Base-by-base conservation (phyloP, 2,329 filamentous ascomycete genomes). In the Nannizziopsis barbatae region DNA sequence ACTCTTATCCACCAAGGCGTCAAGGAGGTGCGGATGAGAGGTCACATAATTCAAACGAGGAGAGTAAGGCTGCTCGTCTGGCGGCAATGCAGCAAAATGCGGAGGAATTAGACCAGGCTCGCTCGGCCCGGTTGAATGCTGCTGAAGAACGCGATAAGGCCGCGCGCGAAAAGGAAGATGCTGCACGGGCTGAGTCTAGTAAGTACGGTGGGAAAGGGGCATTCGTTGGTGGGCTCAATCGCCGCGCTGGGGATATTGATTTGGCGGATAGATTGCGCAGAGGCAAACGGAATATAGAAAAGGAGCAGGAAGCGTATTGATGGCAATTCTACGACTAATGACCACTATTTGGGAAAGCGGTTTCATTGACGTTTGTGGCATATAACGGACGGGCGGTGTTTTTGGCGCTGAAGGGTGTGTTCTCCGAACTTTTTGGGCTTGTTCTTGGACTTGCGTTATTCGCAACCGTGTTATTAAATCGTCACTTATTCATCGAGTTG, bases 61-160 rank as follows among this genome's bases (percentile, higher is more conserved):
- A 77, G 17, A 80, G 83, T 53, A 73, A 74, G n/a, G 79, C 80
- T 10, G 74, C 75, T 17, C 84, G 79, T 61, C 64, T 86, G 20
- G 81, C 80, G 9, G 80, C 78, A 2, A 86, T 86, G 83, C 83
- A 85, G 62, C 73, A 76, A 15, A 79, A 79, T 20, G 83, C 83
- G 4, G 75, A 74, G 1, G 76, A 82, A 4, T 70, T 92, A 30
- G 83, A 89, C 56, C 62, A 71, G 15, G 79, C 83, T 55, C 79
- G 86, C 27, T 75, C 77, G 53, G 73, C 74, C 49, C 76, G 86
- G 15, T 67, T 92, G 5, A 76, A 77, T 0, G 77, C 76, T 1
- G 65, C 86, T 12, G 82, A 79, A 33, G 77, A 79, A 55, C 74
- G 73, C 49, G 86, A 92, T 55, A 73, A 74, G 39, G 70, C 68